Base-by-base conservation (phyloP, 108 stramenopile species). In the Parmales sp. region DNA sequence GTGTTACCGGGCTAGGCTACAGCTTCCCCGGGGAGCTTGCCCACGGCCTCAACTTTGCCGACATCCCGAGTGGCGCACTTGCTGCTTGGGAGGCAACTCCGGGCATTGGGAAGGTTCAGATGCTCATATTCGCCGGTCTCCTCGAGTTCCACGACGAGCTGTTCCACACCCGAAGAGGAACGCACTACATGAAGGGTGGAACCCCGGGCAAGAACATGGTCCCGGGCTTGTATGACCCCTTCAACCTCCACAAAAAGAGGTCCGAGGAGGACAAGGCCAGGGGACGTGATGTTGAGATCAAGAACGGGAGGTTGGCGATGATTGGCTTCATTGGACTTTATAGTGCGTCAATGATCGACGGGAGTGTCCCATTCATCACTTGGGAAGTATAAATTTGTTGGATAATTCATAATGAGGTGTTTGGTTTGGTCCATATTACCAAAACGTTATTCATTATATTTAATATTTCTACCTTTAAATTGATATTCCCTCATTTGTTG, bases 221-320 rank as follows among this genome's bases (percentile, higher is more conserved):
- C 73, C 87, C 87, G 68, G 87, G 87, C 70, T 81, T 89, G 41
- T 89, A 69, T 45, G 88, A 89, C 70, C 88, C 88, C 44, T 75
- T 86, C 64, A 75, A 77, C 65, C 70, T 89, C 38, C 78, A 74
- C 68, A 81, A 74, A 70, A 72, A 75, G 45, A 82, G 78, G 68
- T 69, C 74, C 23, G 84, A 81, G 69, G 86, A 78, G 63, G 75
- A 76, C 16, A 69, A 78, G 74, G 86, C 84, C 28, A 68, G 76
- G 36, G 88, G 88, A 41, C 88, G 88, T 69, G 68, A 69, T 45
- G 70, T 68, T 34, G 88, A 89, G 69, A 82, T 89, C 75, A 89
- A 89, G 79, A 89, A 89, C 67, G 88, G 88, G 68, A 83, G 88
- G 74, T 76, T 89, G 67, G 88, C 86, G 45, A 89, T 86, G 88